phyloP scores from a whole-genome alignment of 768 basidiomycete genomes.

The Amanita inopinata region DNA sequence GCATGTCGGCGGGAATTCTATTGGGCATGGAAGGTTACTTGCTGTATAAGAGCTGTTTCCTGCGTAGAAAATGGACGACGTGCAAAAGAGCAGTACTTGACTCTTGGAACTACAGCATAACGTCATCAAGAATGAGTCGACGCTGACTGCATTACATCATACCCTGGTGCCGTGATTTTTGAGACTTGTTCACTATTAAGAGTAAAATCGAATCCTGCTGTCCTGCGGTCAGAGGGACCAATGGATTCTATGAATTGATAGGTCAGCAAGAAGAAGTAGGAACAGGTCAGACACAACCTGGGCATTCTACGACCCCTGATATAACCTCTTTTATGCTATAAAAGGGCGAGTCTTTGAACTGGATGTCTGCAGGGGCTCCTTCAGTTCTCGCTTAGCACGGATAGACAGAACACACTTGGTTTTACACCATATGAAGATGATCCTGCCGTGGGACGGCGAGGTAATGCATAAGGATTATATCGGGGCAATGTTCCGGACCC shows the following conservation, averaged over 20 bases:
- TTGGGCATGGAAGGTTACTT: slow-evolving; percentile 47
- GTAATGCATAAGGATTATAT: slow-evolving; percentile 62
- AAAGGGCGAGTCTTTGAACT: slow-evolving; percentile 78
- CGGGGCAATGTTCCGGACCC: slow-evolving; percentile 30
- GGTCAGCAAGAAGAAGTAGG: slow-evolving; percentile 5
- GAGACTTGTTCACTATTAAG: slow-evolving; percentile 53
- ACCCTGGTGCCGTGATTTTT: slow-evolving; percentile 54
- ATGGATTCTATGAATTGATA: slow-evolving; percentile 50
- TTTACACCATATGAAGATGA: slow-evolving; percentile 26
- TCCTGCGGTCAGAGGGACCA: slow-evolving; percentile 68
- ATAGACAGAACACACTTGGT: slow-evolving; percentile 6
- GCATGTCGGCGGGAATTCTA: slow-evolving; percentile 88
- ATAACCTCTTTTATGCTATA: slow-evolving; percentile 58
- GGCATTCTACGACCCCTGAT: slow-evolving; percentile 63
- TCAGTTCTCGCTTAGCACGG: not conserved
- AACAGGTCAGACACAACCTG: slow-evolving; percentile 40
- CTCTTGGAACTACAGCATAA: slow-evolving; percentile 43
- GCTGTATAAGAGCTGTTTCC: slow-evolving; percentile 44
- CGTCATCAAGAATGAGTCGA: slow-evolving; percentile 10
- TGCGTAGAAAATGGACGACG: slow-evolving; percentile 67
- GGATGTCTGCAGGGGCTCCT: slow-evolving; percentile 38
- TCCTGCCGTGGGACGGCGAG: slow-evolving; percentile 33
- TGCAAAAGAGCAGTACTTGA: slow-evolving; percentile 84
- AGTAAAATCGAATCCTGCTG: slow-evolving; percentile 50
- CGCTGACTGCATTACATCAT: slow-evolving; percentile 13